Conservation (phyloP, 495 filamentous ascomycete genomes). For the Tuber brumale region DNA sequence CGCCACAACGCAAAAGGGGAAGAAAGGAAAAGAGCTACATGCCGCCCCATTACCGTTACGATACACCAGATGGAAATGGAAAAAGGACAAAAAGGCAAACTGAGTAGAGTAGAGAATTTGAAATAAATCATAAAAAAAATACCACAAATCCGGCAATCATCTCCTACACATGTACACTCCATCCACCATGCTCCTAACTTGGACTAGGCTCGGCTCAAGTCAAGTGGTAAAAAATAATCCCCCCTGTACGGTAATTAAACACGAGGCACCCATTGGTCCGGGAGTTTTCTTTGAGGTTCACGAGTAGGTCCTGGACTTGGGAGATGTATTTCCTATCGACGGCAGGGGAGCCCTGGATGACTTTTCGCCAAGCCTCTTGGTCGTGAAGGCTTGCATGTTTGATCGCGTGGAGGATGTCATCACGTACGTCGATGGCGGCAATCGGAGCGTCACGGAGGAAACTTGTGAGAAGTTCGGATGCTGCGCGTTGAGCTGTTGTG, state of each 20-base stretch:
- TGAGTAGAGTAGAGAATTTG: constrained; percentile 8
- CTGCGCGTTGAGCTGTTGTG: constrained; percentile 52
- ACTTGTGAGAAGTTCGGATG: constrained; percentile 56
- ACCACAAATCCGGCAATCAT: neutral
- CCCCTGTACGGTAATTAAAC: constrained; percentile 31
- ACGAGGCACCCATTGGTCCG: constrained; percentile 21
- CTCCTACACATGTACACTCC: neutral
- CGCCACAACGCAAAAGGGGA: neutral
- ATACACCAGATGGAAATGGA: constrained; percentile 1
- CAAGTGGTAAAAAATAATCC: constrained; percentile 36
- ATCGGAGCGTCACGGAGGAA: constrained; percentile 66
- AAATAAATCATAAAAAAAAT: constrained; percentile 11
- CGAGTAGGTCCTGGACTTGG: constrained; percentile 74
- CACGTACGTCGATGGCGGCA: constrained; percentile 78
- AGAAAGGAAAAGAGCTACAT: neutral
- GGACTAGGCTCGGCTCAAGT: constrained; percentile 9
- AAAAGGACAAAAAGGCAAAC: neutral
- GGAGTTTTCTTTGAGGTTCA: constrained; percentile 53
- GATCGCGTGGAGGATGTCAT: constrained; percentile 77
- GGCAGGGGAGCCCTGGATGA: constrained; percentile 69
- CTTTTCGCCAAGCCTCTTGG: constrained; percentile 74
- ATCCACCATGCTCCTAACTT: constrained; percentile 1
- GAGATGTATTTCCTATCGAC: constrained; percentile 78
- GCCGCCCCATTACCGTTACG: constrained; percentile 12
- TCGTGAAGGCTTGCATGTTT: constrained; percentile 68